phyloP scores from a whole-genome alignment of 345 rosid species.

The Eucalyptus sp. region DNA sequence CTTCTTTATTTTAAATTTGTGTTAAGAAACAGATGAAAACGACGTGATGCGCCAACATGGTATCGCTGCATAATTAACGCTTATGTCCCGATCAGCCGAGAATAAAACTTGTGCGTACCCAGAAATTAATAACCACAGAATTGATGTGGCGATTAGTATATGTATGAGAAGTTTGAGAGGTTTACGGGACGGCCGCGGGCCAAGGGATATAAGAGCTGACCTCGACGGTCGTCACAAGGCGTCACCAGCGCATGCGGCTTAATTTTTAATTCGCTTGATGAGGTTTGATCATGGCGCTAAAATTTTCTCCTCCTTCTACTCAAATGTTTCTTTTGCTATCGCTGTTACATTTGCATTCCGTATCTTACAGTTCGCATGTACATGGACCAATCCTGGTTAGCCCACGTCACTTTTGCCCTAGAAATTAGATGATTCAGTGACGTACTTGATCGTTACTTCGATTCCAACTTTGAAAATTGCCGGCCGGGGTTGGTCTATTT shows the following conservation, averaged over 20 bases:
- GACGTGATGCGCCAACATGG: background rate
- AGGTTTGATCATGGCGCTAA: background rate
- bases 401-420: background rate
- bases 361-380: background rate
- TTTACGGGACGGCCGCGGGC: background rate
- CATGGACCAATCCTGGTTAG: background rate
- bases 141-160: background rate
- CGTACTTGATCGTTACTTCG: background rate
- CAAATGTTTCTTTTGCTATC: background rate
- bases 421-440: background rate
- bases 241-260: background rate
- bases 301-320: background rate
- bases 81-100: background rate
- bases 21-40: background rate
- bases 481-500: background rate
- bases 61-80: background rate
- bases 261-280: background rate
- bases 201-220: background rate
- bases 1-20: background rate
- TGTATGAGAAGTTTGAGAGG: background rate
- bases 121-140: background rate
- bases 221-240: background rate
- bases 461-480: background rate
- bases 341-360: background rate
- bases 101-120: background rate